Percentiles rank a stretch among this genome's conserved stretches.
These are phyloP conservation scores for Taphrina betulina DNA, from an alignment of 1,139 yeast species.

Conservation along the genomic window DNA sequence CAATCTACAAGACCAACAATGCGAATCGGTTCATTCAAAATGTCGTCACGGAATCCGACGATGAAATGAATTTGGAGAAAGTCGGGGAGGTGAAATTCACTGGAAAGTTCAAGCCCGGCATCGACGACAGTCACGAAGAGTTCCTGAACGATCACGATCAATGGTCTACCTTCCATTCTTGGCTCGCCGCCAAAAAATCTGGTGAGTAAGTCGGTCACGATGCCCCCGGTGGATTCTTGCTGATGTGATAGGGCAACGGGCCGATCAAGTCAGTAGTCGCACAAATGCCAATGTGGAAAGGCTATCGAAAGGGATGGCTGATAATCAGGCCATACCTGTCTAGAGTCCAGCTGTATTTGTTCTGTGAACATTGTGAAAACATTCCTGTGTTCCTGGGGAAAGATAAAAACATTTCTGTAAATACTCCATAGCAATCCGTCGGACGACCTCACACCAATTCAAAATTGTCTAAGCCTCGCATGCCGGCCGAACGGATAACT, in stretches of 20 bases:
- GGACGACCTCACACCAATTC: no score
- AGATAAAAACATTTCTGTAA: no score
- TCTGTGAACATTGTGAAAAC: no score
- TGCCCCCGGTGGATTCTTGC: background rate
- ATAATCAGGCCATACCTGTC: slow-evolving; percentile 3
- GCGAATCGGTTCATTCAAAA: slow-evolving; percentile 27
- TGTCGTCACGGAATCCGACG: slow-evolving; percentile 24
- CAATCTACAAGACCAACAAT: slow-evolving; percentile 31
- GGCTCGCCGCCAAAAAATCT: slow-evolving; percentile 26
- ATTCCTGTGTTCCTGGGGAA: no score
- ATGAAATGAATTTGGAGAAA: slow-evolving; percentile 21
- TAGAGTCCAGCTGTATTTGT: no score
- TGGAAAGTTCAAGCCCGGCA: slow-evolving; percentile 27
- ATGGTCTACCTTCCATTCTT: slow-evolving; percentile 23
- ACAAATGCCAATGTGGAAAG: slow-evolving; percentile 12
- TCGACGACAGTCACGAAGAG: slow-evolving; percentile 20
- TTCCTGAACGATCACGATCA: slow-evolving; percentile 25
- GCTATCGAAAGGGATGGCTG: background rate
- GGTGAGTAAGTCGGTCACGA: slow-evolving; percentile 25
- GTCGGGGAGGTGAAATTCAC: slow-evolving; percentile 31
- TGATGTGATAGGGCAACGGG: slow-evolving; percentile 17
- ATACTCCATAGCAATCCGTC: no score
- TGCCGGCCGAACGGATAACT: no score
- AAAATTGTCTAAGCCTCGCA: no score
- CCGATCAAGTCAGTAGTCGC: slow-evolving; percentile 15